Conservation (phyloP, 2,329 filamentous ascomycete species). For the Sporothrix mexicana region DNA sequence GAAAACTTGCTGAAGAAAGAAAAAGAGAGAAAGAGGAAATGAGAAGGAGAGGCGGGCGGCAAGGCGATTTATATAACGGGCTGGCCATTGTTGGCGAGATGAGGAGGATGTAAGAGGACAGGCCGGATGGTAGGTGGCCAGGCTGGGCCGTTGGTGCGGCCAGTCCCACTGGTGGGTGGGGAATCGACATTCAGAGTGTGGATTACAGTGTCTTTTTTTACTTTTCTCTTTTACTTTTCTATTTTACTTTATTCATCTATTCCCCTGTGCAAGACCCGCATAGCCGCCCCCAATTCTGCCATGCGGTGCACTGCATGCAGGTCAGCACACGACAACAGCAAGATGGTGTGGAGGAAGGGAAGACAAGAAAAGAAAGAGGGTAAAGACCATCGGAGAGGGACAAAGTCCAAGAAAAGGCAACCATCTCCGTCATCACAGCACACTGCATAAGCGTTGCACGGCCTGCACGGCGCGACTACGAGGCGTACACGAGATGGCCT, state of each 20-base stretch:
- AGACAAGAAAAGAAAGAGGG: neutral
- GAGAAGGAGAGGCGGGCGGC: constrained; percentile 45
- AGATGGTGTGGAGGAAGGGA: constrained; percentile 6
- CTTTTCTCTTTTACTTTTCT: neutral
- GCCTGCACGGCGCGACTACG: constrained; percentile 16
- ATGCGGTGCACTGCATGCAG: constrained; percentile 20
- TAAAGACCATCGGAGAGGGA: neutral
- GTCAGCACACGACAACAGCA: constrained; percentile 21
- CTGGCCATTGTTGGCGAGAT: constrained; percentile 41
- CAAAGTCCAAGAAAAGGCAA: neutral
- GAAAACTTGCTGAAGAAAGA: constrained; percentile 69
- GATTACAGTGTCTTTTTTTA: neutral
- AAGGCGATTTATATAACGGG: constrained; percentile 50
- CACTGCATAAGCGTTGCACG: constrained; percentile 24
- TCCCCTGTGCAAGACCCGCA: constrained; percentile 20
- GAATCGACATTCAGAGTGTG: neutral
- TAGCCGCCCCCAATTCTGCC: constrained; percentile 28
- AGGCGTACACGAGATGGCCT: neutral
- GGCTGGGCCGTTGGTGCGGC: constrained; percentile 5
- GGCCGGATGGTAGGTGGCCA: constrained; percentile 33
- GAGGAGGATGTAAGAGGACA: constrained; percentile 43
- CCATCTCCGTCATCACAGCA: constrained; percentile 12
- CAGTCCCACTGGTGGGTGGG: constrained; percentile 2
- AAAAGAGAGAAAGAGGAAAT: constrained; percentile 52
- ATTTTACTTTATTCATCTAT: neutral